Base-by-base conservation (phyloP, 768 basidiomycete species). In the Podaxis carcinomalis region DNA sequence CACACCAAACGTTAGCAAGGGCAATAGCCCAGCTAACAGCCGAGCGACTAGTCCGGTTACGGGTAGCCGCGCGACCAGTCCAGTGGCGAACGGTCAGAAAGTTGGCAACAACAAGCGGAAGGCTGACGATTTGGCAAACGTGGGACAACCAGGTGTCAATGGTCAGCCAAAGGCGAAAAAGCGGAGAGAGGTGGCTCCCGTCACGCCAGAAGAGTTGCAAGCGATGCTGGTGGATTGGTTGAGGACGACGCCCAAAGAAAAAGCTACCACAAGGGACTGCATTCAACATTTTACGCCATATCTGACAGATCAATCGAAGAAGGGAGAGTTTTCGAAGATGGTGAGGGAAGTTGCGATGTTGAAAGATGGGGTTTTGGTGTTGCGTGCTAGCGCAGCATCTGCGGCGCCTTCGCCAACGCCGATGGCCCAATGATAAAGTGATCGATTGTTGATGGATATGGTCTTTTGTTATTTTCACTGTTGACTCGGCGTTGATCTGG, bases 251-350 rank as follows among this genome's bases (percentile, higher is more conserved):
- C 78, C 83, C n/a, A 59, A 36, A 36, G 57, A 51, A 9, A 83
- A 83, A 62, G 84, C 89, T 55, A 86, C 84, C 58, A 93, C 91
- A 36, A 79, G 86, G 62, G 89, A 92, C 66, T 92, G 90, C 68
- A 92, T 93, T 63, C 83, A 85, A 55, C 81, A 90, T 69, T 93
- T 93, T 69, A 86, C 86, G 63, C 85, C 85, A 14, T 92, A 90
- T 66, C 70, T 93, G 56, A 86, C 83, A 32, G 86, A 86, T 67
- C 80, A 80, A 51, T 81, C 79, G 65, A 88, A 86, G 78, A 92
- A 92, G 80, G 69, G 72, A 51, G 84, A 80, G 72, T 92, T 93
- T 68, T 89, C 90, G n/a, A 81, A 78, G 9, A 79, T 93, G 72
- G 87, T 93, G 50, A 87, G 89, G 76, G 86, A 92, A 72, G 85